A percentile compares a stretch with the other conserved stretches of the same genome.
Evolutionary conservation across 2,329 filamentous ascomycete species (phyloP).

Genomic region (Aspergillus pseudoviridinutans): DNA sequence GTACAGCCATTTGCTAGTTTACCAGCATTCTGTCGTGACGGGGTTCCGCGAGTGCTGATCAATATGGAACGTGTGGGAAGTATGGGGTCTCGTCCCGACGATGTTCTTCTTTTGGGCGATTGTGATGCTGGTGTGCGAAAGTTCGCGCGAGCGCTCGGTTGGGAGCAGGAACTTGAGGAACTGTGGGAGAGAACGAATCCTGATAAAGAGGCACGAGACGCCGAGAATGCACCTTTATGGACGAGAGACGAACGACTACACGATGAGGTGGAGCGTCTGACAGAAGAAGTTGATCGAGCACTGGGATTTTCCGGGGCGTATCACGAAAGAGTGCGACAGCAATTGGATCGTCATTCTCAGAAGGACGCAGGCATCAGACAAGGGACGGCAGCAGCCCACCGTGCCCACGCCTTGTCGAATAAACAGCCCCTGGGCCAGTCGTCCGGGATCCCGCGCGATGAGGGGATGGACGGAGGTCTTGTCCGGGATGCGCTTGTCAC

Average conservation of each 20-base stretch:
- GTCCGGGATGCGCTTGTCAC: not conserved
- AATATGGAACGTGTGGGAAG: slow-evolving; percentile 81
- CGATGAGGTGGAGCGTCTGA: slow-evolving; percentile 56
- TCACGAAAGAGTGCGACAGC: slow-evolving; percentile 35
- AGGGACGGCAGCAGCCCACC: not conserved
- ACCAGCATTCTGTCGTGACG: slow-evolving; percentile 59
- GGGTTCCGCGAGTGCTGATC: slow-evolving; percentile 74
- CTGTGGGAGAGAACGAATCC: slow-evolving; percentile 69
- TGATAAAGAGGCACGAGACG: slow-evolving; percentile 51
- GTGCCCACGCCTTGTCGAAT: not conserved
- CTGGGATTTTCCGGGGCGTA: slow-evolving; percentile 48
- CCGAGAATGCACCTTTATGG: slow-evolving; percentile 33
- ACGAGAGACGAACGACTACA: slow-evolving; percentile 54
- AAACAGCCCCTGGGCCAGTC: not conserved
- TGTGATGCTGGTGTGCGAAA: slow-evolving; percentile 78
- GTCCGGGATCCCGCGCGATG: not conserved
- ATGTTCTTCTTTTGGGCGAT: slow-evolving; percentile 77
- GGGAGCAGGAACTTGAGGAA: slow-evolving; percentile 75
- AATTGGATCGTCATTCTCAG: slow-evolving; percentile 19
- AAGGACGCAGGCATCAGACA: not conserved
- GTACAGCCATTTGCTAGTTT: slow-evolving; percentile 88
- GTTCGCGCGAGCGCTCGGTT: slow-evolving; percentile 76
- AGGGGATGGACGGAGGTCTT: slow-evolving; percentile 1
- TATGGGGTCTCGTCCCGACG: slow-evolving; percentile 72
- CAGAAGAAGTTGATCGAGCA: slow-evolving; percentile 55